Evolutionary conservation across 345 rosid species (phyloP), one percentile per base, ranked within the genome.

Genomic region (Conringia planisiliqua): DNA sequence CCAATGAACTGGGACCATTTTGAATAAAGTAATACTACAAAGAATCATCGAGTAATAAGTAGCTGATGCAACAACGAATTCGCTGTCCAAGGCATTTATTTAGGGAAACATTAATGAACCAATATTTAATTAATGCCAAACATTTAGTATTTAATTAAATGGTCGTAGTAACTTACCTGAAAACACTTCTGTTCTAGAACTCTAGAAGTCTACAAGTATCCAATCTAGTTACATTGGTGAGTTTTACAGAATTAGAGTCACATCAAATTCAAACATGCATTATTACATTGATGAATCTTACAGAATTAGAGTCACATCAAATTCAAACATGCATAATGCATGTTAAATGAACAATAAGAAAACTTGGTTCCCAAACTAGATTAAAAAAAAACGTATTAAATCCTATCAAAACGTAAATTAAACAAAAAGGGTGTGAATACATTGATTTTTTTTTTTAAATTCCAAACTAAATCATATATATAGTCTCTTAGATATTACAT

Each of bases 1-100:
- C 78, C 67, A 56, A 57, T 57, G 40, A 46, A 47, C 0, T 57
- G 42, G 71, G 78, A 65, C 78, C 78, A 27, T n/a, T 74, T 46
- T 66, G 48, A 74, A 35, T 65, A 56, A 74, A 22, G 24, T 17
- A 38, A 30, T 48, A 24, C 35, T 44, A 26, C 24, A 26, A 17
- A 17, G 24, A 40, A 51, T 52, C 63, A 50, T 50, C 36, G 63
- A 52, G 69, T 72, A 44, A n/a, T 46, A 74, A 57, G 40, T 66
- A 13, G 46, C 55, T 40, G 62, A 66, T 66, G 52, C 59, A 57
- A 29, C 67, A 46, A 38, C 13, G 39, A 63, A 64, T 64, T 64
- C 10, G 46, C 47, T 54, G 77, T 54, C 18, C 38, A 30, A 12
- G 22, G 40, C 48, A 66, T 56, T 56, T 73, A 64, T 54, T 65